Percentiles rank a stretch among this genome's conserved stretches.
These are phyloP conservation scores for Solanum peruvianum DNA, from an alignment of 257 asterid genomes.

Conservation along the genomic window DNA sequence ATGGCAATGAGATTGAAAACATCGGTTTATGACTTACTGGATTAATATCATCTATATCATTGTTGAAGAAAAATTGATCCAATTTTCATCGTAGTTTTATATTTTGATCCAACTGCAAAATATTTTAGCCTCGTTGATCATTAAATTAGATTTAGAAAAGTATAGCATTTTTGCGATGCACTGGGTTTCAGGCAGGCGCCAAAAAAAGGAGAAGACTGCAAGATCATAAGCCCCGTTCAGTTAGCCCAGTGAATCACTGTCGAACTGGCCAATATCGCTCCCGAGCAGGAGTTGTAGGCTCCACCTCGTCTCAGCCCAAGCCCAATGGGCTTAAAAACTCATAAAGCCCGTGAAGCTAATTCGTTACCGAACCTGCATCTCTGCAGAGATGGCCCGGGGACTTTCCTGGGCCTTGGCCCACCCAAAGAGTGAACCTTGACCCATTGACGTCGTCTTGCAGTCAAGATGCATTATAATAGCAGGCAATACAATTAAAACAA, in stretches of 20 bases:
- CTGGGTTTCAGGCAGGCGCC: no score
- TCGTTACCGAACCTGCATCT: neutral
- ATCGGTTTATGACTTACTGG: neutral
- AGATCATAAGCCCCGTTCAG: slow-evolving; percentile 10
- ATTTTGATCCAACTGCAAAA: neutral
- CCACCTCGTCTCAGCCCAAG: slow-evolving; percentile 5
- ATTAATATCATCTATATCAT: neutral
- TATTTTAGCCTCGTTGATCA: neutral
- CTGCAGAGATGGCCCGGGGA: neutral
- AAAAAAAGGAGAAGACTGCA: neutral
- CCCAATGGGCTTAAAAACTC: neutral
- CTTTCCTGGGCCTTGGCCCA: neutral
- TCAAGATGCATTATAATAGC: rapidly evolving
- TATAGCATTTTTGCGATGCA: neutral
- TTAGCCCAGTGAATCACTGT: neutral
- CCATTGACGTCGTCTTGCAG: neutral
- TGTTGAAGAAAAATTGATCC: neutral
- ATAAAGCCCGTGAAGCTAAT: neutral
- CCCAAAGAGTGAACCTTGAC: neutral
- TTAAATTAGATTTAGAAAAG: neutral
- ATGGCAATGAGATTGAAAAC: neutral
- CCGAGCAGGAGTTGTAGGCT: neutral
- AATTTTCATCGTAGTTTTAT: neutral
- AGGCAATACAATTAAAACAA: neutral
- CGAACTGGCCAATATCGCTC: neutral